phyloP scores from a whole-genome alignment of 2,329 filamentous ascomycete genomes.

The Fusarium oligoseptatum region DNA sequence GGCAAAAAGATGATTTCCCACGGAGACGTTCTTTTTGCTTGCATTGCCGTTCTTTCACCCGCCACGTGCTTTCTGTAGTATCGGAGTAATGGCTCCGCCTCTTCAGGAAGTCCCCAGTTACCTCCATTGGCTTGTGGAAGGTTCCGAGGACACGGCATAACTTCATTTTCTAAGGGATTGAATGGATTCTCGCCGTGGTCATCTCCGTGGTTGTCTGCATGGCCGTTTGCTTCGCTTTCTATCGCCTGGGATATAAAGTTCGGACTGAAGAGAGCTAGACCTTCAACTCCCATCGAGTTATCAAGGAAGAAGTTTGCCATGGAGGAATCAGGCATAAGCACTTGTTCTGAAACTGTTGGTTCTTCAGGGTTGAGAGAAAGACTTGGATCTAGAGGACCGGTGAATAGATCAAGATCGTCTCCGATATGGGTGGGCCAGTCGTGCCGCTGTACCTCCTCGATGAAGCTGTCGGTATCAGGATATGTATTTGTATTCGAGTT shows the following conservation, averaged over 20 bases:
- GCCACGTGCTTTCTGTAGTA: conserved; percentile 48
- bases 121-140: not conserved
- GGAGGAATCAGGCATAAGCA: conserved; percentile 21
- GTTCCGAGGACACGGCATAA: conserved; percentile 1
- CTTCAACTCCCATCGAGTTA: conserved; percentile 39
- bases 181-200: not conserved
- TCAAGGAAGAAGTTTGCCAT: conserved; percentile 37
- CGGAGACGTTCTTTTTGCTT: conserved; percentile 54
- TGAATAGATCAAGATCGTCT: conserved; percentile 39
- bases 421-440: conserved; percentile 41
- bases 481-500: conserved; percentile 28
- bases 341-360: conserved; percentile 1
- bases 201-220: not conserved
- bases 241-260: conserved; percentile 42
- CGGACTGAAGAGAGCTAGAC: conserved; percentile 38
- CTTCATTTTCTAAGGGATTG: not conserved
- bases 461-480: conserved; percentile 32
- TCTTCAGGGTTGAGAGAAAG: conserved; percentile 20
- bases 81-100: conserved; percentile 46
- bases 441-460: conserved; percentile 38
- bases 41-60: conserved; percentile 46
- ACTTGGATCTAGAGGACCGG: conserved; percentile 25
- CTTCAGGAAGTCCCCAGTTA: conserved; percentile 21
- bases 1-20: conserved; percentile 60
- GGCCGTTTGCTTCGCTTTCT: conserved; percentile 8